Evolutionary conservation across 345 rosid genomes (phyloP), one percentile per base, ranked within the genome.

Genomic region (Microthlaspi erraticum): DNA sequence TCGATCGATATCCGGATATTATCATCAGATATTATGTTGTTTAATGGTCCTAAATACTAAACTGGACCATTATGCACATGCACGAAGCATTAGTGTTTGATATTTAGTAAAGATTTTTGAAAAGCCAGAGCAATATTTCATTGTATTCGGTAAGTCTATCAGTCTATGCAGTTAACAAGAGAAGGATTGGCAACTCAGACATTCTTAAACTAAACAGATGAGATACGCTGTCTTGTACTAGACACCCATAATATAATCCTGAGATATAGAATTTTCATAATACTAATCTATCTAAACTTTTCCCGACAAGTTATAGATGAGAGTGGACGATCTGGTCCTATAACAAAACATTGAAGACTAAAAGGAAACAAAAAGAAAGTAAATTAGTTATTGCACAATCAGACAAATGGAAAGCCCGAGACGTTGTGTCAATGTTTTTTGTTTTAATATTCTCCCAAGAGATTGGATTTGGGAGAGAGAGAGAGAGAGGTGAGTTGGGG

Each of bases 401-500:
- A 52, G 78, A 75, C 78, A 75, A 68, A 75, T 29, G 36, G 52
- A 55, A 51, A 53, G 58, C 45, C 69, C 51, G 59, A 75, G 51
- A 68, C 64, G 70, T 75, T 61, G 64, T 52, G 44, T 75, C 78
- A 60, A 75, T 68, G 59, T 68, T 60, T 75, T 73, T 67, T 48
- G 33, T 55, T 69, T 68, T 54, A 31, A 66, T 37, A 75, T 76
- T 62, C 54, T 56, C 75, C 79, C 71, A 48, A 73, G 68, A 80
- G 79, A 81, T 70, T 79, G 83, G 77, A 68, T 68, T 48, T 74
- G 64, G 48, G 49, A 50, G 31, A 23, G 51, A 57, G 45, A 26
- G 42, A 46, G 52, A 38, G 54, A 38, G 66, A 18, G 71, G 72
- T 63, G 78, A 72, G 77, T 72, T 69, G 83, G 77, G 92, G 83